Conservation (phyloP, 805 yeast species). For the Kuraishia hungarica region DNA sequence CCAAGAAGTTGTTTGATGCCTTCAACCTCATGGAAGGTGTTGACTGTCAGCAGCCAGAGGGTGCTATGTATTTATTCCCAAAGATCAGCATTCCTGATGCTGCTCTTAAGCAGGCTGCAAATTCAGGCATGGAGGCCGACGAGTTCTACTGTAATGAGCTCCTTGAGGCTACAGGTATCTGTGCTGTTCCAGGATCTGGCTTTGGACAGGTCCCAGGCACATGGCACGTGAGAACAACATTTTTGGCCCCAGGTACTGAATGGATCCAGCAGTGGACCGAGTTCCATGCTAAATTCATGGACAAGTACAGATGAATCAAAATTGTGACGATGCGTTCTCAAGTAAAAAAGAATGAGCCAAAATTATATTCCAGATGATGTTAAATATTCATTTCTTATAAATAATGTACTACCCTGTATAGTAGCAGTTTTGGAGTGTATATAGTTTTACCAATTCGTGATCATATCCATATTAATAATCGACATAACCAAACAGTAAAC, state of each 20-base stretch:
- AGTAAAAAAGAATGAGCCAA: too few relatives aligned
- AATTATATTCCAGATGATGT: neutral
- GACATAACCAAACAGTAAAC: too few relatives aligned
- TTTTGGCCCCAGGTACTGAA: slow-evolving; percentile 89
- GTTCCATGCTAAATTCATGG: slow-evolving; percentile 71
- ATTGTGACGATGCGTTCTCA: neutral
- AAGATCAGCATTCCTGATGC: slow-evolving; percentile 53
- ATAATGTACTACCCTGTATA: too few relatives aligned
- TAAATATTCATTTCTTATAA: neutral
- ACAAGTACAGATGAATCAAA: slow-evolving; percentile 31
- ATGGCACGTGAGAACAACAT: slow-evolving; percentile 91
- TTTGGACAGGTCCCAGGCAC: slow-evolving; percentile 91
- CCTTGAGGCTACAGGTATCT: slow-evolving; percentile 84
- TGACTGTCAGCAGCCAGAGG: slow-evolving; percentile 82
- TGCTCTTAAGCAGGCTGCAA: slow-evolving; percentile 55
- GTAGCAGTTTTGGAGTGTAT: too few relatives aligned
- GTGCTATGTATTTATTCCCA: slow-evolving; percentile 98
- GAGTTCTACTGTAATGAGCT: slow-evolving; percentile 83
- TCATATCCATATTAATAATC: too few relatives aligned
- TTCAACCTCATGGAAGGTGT: slow-evolving; percentile 77
- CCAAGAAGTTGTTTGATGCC: slow-evolving; percentile 56
- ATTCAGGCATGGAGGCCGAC: slow-evolving; percentile 57
- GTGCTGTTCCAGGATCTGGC: slow-evolving; percentile 97
- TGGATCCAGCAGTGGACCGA: slow-evolving; percentile 74
- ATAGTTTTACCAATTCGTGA: too few relatives aligned